These are phyloP conservation scores for Chalaropsis ovoidea DNA, from an alignment of 2,329 filamentous ascomycete genomes.

Conservation along the genomic window DNA sequence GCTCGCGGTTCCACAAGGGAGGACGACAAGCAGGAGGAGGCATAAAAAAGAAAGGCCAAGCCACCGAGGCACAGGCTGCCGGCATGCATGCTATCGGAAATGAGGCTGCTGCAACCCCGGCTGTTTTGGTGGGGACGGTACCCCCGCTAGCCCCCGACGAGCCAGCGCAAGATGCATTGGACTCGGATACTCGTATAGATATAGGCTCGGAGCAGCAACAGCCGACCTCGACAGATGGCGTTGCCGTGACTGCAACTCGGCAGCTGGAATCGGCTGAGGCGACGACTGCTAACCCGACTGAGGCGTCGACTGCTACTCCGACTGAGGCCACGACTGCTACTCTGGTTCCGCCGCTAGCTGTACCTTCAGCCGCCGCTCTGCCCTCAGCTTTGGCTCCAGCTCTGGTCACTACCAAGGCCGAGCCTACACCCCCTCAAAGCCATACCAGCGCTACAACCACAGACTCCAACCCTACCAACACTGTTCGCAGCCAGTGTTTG, in stretches of 20 bases:
- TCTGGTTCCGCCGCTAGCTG: background rate
- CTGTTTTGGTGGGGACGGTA: background rate
- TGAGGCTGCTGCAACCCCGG: background rate
- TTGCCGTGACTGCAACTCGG: background rate
- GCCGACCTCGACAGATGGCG: background rate
- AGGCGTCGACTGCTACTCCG: background rate
- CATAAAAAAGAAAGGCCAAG: background rate
- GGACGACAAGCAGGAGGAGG: background rate
- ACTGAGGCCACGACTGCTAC: background rate
- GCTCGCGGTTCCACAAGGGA: constrained; percentile 16
- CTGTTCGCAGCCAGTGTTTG: background rate
- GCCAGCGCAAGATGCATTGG: background rate
- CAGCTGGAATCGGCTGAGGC: too few relatives aligned
- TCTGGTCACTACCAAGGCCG: background rate
- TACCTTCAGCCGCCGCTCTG: background rate
- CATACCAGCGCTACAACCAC: background rate
- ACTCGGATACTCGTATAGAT: background rate
- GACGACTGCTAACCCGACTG: background rate
- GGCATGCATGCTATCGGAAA: too few relatives aligned
- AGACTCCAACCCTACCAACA: background rate
- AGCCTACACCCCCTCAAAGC: background rate
- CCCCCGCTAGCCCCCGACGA: background rate
- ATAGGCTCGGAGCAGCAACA: background rate
- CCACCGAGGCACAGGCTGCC: background rate
- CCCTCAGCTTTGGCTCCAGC: background rate